Percentiles rank a stretch among this genome's conserved stretches.
Evolutionary conservation across 768 basidiomycete genomes (phyloP).

Genomic region (Termitomyces sp.): DNA sequence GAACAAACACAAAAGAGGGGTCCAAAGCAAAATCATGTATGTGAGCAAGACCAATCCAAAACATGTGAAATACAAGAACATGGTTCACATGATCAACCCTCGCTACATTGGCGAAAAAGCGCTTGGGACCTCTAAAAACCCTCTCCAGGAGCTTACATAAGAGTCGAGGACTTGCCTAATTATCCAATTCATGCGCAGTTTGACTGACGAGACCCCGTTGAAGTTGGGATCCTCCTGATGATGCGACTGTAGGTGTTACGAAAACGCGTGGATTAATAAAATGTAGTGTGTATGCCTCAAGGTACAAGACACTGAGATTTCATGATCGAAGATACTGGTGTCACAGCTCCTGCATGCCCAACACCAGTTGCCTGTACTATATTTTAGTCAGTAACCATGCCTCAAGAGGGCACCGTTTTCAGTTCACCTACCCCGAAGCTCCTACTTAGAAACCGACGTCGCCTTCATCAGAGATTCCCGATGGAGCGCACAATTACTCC

Average conservation of each 20-base stretch:
- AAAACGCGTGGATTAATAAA: neutral
- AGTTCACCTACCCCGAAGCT: neutral
- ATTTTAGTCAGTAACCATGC: slow-evolving; percentile 8
- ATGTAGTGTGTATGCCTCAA: slow-evolving; percentile 7
- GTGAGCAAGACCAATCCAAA: no score
- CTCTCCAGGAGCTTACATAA: no score
- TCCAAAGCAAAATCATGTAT: no score
- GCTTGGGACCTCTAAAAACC: no score
- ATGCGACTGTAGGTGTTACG: neutral
- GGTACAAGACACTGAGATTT: neutral
- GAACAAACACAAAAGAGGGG: no score
- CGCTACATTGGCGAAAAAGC: no score
- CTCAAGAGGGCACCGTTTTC: neutral
- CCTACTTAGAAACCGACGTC: slow-evolving; percentile 3
- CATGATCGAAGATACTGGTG: neutral
- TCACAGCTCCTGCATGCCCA: neutral
- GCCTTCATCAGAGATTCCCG: neutral
- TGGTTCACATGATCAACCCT: no score
- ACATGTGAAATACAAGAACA: no score
- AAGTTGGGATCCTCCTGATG: neutral
- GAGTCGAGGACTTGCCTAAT: no score
- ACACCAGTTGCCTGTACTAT: neutral
- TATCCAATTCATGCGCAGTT: neutral
- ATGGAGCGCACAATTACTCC: slow-evolving; percentile 12
- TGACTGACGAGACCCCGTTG: neutral